Conservation (phyloP, 1,284 basidiomycete genomes). For the Cerioporus squamosus region DNA sequence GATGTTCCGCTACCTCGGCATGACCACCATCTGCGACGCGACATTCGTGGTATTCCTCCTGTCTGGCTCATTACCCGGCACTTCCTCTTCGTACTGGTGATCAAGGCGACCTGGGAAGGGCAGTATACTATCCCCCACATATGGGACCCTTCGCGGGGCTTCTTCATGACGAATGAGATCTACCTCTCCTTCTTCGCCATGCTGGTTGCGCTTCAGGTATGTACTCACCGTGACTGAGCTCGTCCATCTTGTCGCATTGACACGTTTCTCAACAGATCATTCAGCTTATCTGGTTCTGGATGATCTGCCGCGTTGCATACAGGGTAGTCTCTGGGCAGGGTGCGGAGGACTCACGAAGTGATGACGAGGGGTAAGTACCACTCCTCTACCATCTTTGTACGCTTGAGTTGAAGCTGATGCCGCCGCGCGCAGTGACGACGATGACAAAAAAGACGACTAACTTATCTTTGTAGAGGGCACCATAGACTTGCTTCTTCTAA, state of each 20-base stretch:
- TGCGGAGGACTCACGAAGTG: slow-evolving; percentile 87
- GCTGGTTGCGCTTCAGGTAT: slow-evolving; percentile 68
- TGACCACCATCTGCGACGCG: slow-evolving; percentile 72
- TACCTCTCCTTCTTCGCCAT: slow-evolving; percentile 58
- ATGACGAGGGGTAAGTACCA: slow-evolving; percentile 71
- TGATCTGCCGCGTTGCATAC: slow-evolving; percentile 84
- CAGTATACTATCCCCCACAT: slow-evolving; percentile 51
- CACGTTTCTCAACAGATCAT: slow-evolving; percentile 55
- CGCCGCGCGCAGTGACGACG: slow-evolving; percentile 6
- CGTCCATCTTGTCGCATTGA: slow-evolving; percentile 9
- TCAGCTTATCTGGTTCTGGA: slow-evolving; percentile 84
- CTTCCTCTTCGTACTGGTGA: slow-evolving; percentile 73
- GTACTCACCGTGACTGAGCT: not conserved
- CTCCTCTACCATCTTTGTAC: not conserved
- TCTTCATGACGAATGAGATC: slow-evolving; percentile 55
- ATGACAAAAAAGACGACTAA: slow-evolving; percentile 28
- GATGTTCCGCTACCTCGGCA: slow-evolving; percentile 87
- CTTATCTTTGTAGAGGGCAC: slow-evolving; percentile 19
- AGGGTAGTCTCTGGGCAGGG: slow-evolving; percentile 77
- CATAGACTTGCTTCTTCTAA: slow-evolving; percentile 23
- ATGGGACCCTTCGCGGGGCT: slow-evolving; percentile 66
- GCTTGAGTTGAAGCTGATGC: not conserved
- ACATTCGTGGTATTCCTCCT: slow-evolving; percentile 84
- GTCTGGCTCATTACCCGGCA: slow-evolving; percentile 91
- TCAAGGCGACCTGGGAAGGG: slow-evolving; percentile 63